These are phyloP conservation scores for Apiospora pterosperma DNA, from an alignment of 2,329 filamentous ascomycete species.

Conservation along the genomic window DNA sequence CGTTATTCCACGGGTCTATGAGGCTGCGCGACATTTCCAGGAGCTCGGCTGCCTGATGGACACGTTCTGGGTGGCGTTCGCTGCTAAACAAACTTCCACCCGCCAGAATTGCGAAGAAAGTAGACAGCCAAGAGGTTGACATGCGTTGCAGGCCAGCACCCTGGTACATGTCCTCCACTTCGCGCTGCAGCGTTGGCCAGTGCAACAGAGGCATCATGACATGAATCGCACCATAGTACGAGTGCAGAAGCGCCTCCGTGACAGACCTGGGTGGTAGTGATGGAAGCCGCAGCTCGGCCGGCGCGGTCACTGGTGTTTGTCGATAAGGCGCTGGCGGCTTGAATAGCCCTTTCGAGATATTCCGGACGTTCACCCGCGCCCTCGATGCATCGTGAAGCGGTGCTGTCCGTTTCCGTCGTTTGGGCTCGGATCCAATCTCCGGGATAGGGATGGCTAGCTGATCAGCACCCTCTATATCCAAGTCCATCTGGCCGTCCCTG, in stretches of 20 bases:
- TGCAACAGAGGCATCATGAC: conserved; percentile 81
- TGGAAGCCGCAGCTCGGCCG: conserved; percentile 53
- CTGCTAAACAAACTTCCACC: conserved; percentile 73
- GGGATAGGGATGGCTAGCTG: conserved; percentile 57
- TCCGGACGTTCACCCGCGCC: conserved; percentile 69
- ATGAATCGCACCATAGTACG: conserved; percentile 76
- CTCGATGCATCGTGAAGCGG: conserved; percentile 66
- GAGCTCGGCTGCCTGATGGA: conserved; percentile 56
- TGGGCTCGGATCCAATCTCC: conserved; percentile 62
- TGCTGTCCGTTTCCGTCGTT: conserved; percentile 58
- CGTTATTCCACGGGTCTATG: conserved; percentile 79
- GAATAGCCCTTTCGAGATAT: conserved; percentile 74
- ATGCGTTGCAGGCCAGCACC: conserved; percentile 56
- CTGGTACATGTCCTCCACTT: conserved; percentile 75
- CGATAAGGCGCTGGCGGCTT: conserved; percentile 71
- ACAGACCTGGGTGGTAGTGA: conserved; percentile 67
- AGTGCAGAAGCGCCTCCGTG: conserved; percentile 68
- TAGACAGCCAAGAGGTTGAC: conserved; percentile 68
- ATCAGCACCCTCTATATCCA: conserved; percentile 44
- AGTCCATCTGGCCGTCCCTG: conserved; percentile 46
- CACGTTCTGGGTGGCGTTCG: conserved; percentile 51
- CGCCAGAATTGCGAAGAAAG: conserved; percentile 81
- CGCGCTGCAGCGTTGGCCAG: conserved; percentile 76
- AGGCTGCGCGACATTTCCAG: conserved; percentile 67
- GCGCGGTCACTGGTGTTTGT: conserved; percentile 39